Conservation (phyloP, 1,284 basidiomycete species). For the Ceratobasidium sp. region DNA sequence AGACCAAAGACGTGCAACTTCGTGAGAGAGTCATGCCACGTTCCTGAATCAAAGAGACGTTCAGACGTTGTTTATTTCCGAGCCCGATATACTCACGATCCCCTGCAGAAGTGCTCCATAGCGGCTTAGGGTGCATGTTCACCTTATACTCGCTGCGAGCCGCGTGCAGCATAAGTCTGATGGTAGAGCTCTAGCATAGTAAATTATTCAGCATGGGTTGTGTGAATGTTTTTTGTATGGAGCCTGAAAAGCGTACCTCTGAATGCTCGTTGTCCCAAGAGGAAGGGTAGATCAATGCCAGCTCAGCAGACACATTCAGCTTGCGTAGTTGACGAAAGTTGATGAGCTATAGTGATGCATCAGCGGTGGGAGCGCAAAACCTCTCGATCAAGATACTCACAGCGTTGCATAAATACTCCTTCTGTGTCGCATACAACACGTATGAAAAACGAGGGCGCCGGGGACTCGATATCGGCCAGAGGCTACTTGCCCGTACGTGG, state of each 20-base stretch:
- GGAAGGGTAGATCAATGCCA: background rate
- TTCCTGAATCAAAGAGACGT: background rate
- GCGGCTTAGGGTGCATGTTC: background rate
- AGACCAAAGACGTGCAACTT: slow-evolving; percentile 12
- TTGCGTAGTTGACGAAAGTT: background rate
- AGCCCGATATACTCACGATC: background rate
- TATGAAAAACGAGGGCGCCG: background rate
- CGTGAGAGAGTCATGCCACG: background rate
- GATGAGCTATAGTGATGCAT: background rate
- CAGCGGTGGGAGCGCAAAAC: background rate
- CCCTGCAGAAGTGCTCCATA: background rate
- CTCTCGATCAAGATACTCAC: background rate
- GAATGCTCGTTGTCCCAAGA: background rate
- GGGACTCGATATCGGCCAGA: background rate
- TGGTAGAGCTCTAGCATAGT: background rate
- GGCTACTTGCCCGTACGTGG: too few relatives aligned
- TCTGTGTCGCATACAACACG: slow-evolving; percentile 2
- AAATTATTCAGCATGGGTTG: background rate
- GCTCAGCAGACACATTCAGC: background rate
- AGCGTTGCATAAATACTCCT: slow-evolving; percentile 4
- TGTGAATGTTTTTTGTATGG: too few relatives aligned
- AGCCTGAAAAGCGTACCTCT: background rate
- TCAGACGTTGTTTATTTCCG: background rate
- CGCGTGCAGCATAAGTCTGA: background rate
- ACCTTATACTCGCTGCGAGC: background rate